Evolutionary conservation across 306 rosid species (phyloP).

Genomic region (Ormosia semicastrata): DNA sequence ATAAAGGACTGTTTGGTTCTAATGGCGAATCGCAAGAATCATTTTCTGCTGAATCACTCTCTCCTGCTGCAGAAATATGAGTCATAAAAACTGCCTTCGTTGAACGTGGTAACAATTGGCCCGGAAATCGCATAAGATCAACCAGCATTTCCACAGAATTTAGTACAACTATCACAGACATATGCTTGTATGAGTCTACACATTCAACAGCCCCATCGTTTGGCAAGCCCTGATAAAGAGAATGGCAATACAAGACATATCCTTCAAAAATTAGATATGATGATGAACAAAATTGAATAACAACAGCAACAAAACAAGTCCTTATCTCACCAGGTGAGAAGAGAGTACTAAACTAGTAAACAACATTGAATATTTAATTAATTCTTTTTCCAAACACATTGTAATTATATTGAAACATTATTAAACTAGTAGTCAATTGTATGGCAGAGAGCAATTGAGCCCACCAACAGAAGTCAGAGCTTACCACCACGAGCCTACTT

Average conservation of each 20-base stretch:
- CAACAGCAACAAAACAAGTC: conserved; percentile 12
- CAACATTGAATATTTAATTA: conserved; percentile 10
- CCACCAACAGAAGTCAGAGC: conserved; percentile 36
- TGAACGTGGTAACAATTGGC: conserved; percentile 78
- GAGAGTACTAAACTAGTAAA: conserved; percentile 11
- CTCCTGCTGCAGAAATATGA: conserved; percentile 94
- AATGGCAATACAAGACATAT: conserved; percentile 24
- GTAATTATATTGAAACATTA: background rate
- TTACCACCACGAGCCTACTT: conserved; percentile 92
- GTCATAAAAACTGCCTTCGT: conserved; percentile 87
- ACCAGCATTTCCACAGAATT: conserved; percentile 90
- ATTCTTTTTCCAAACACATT: background rate
- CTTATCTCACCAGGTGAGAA: conserved; percentile 18
- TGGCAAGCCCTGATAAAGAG: conserved; percentile 79
- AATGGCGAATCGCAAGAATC: conserved; percentile 99
- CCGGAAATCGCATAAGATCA: conserved; percentile 96
- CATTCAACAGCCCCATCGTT: conserved; percentile 74
- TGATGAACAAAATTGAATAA: conserved; percentile 24
- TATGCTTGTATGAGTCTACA: conserved; percentile 81
- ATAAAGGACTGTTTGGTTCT: conserved; percentile 98
- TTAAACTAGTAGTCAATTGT: background rate
- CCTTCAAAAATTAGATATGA: conserved; percentile 17
- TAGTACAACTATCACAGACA: conserved; percentile 79
- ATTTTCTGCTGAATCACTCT: conserved; percentile 98
- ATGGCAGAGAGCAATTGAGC: background rate